A percentile compares a stretch with the other conserved stretches of the same genome.
phyloP scores from a whole-genome alignment of 2,329 filamentous ascomycete genomes.

The Trichophyton verrucosum region DNA sequence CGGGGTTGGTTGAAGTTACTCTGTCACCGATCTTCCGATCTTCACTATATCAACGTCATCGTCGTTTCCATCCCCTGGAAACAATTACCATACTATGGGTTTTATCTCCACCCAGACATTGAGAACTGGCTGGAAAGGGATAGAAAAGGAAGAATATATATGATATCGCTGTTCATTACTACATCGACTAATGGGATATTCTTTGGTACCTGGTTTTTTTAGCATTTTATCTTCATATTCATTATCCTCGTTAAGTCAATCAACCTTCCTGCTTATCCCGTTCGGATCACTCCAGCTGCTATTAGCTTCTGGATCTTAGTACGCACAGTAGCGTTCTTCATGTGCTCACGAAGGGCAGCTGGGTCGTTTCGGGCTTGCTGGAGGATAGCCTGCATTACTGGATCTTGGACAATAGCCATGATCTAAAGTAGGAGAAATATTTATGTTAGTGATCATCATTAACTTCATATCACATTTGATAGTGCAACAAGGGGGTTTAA shows the following conservation, averaged over 20 bases:
- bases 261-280: constrained; percentile 42
- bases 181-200: background rate
- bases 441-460: too few relatives aligned
- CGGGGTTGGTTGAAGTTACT: background rate
- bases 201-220: background rate
- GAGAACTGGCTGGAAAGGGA: background rate
- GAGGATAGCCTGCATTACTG: constrained; percentile 93
- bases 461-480: too few relatives aligned
- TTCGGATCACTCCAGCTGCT: constrained; percentile 78
- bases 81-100: background rate
- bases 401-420: constrained; percentile 82
- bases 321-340: constrained; percentile 78
- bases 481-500: background rate
- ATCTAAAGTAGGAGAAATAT: constrained; percentile 39
- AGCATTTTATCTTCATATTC: background rate
- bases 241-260: background rate
- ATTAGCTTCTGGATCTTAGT: constrained; percentile 91
- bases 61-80: background rate
- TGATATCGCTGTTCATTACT: background rate
- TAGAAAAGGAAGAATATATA: background rate
- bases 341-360: constrained; percentile 86
- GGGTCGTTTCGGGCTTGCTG: constrained; percentile 94
- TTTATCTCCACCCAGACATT: background rate
- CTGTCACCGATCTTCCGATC: background rate
- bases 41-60: background rate